Percentiles rank a stretch among this genome's conserved stretches.
These are phyloP conservation scores for Schizophyllum amplum DNA, from an alignment of 1,284 basidiomycete genomes.

Conservation along the genomic window DNA sequence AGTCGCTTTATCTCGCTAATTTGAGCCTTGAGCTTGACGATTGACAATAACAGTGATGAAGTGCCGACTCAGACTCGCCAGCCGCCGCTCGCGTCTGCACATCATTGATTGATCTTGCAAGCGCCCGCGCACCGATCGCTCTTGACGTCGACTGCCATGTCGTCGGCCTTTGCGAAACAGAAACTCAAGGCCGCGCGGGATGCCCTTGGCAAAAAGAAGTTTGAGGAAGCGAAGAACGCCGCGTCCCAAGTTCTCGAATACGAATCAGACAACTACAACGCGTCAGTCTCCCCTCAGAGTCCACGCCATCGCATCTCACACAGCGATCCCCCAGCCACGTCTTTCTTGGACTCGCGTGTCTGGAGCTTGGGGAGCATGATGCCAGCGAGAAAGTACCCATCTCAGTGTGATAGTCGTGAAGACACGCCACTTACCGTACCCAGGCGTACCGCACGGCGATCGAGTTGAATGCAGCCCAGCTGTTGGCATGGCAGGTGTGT, in stretches of 20 bases:
- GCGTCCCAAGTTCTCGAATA: conserved; percentile 60
- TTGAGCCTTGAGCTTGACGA: too few species aligned
- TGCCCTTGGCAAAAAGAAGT: conserved; percentile 71
- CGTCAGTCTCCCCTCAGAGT: conserved; percentile 41
- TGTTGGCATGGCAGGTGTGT: conserved; percentile 72
- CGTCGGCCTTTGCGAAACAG: conserved; percentile 38
- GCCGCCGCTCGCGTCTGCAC: too few species aligned
- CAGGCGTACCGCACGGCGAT: conserved; percentile 76
- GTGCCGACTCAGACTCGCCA: too few species aligned
- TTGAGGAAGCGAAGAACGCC: conserved; percentile 57
- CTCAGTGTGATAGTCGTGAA: neutral
- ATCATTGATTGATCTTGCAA: too few species aligned
- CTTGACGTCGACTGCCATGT: conserved; percentile 11
- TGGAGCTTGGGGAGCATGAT: conserved; percentile 63
- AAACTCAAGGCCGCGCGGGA: conserved; percentile 82
- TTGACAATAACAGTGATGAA: too few species aligned
- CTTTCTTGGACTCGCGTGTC: conserved; percentile 70
- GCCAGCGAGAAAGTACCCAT: conserved; percentile 75
- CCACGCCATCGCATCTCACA: neutral
- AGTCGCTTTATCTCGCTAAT: too few species aligned
- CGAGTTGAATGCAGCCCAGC: conserved; percentile 51
- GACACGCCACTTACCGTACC: conserved; percentile 5
- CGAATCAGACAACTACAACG: conserved; percentile 74
- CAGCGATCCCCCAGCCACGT: conserved; percentile 49
- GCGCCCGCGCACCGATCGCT: too few species aligned